These are phyloP conservation scores for Kurtzmaniella quercitrusa DNA, from an alignment of 1,139 yeast species.

Conservation along the genomic window DNA sequence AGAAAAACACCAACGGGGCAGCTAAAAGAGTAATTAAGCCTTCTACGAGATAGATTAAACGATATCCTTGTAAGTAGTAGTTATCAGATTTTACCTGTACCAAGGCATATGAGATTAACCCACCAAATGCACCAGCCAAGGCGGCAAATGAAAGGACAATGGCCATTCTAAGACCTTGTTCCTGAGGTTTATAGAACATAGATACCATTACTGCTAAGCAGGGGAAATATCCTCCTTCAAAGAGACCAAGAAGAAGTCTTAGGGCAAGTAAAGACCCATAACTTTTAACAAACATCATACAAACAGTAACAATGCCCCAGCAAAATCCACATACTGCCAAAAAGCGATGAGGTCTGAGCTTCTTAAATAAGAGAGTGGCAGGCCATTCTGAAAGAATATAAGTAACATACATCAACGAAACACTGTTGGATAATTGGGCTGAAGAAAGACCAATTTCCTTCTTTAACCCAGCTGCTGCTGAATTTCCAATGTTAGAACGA, in stretches of 20 bases:
- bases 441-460: constrained; percentile 14
- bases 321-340: constrained; percentile 14
- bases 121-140: constrained; percentile 40
- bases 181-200: constrained; percentile 34
- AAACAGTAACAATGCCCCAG: constrained; percentile 18
- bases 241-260: constrained; percentile 18
- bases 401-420: constrained; percentile 17
- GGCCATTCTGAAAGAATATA: constrained; percentile 17
- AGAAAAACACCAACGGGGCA: constrained; percentile 22
- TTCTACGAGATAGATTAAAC: constrained; percentile 30
- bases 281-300: constrained; percentile 14
- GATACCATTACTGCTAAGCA: constrained; percentile 36
- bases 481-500: constrained; percentile 23
- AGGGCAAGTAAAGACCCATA: constrained; percentile 15
- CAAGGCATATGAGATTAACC: constrained; percentile 38
- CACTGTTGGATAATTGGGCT: constrained; percentile 17
- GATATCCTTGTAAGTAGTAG: constrained; percentile 24
- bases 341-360: constrained; percentile 14
- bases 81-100: constrained; percentile 31
- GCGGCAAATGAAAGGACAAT: constrained; percentile 39
- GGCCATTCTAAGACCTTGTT: constrained; percentile 40
- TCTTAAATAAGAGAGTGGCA: constrained; percentile 14
- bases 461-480: constrained; percentile 19
- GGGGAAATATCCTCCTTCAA: constrained; percentile 26
- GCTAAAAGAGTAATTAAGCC: constrained; percentile 24